Evolutionary conservation across 495 filamentous ascomycete species (phyloP).

Genomic region (Bombardia bombarda): DNA sequence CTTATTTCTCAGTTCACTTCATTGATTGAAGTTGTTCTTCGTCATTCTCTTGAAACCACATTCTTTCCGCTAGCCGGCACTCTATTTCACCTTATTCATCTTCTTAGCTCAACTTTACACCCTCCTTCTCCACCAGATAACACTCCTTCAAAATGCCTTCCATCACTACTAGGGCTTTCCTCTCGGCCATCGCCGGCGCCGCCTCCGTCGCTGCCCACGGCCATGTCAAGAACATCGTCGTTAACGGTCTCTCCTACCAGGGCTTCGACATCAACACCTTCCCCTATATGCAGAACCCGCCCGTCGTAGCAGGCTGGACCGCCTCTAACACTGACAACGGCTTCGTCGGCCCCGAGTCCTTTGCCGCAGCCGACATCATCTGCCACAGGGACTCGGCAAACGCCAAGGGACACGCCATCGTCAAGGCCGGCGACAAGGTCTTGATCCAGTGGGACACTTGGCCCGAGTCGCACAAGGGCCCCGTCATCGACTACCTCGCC

Average conservation of each 20-base stretch:
- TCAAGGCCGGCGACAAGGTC: conserved; percentile 36
- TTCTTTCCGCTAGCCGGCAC: conserved; percentile 19
- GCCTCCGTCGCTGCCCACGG: conserved; percentile 54
- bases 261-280: conserved; percentile 30
- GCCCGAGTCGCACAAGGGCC: conserved; percentile 45
- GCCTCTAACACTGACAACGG: conserved; percentile 49
- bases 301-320: conserved; percentile 48
- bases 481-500: conserved; percentile 67
- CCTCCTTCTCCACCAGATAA: neutral
- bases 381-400: conserved; percentile 40
- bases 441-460: conserved; percentile 42
- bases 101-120: too few relatives aligned
- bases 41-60: conserved; percentile 6
- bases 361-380: conserved; percentile 37
- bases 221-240: conserved; percentile 49
- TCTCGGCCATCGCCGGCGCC: conserved; percentile 40
- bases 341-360: conserved; percentile 44
- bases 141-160: conserved; percentile 20
- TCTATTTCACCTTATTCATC: too few relatives aligned
- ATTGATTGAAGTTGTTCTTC: conserved; percentile 24
- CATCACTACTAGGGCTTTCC: conserved; percentile 17
- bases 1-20: conserved; percentile 18
- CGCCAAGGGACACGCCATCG: conserved; percentile 29
- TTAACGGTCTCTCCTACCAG: conserved; percentile 45
- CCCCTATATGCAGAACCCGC: conserved; percentile 34